phyloP scores from a whole-genome alignment of 2,329 filamentous ascomycete species.

The Fusarium buharicum region DNA sequence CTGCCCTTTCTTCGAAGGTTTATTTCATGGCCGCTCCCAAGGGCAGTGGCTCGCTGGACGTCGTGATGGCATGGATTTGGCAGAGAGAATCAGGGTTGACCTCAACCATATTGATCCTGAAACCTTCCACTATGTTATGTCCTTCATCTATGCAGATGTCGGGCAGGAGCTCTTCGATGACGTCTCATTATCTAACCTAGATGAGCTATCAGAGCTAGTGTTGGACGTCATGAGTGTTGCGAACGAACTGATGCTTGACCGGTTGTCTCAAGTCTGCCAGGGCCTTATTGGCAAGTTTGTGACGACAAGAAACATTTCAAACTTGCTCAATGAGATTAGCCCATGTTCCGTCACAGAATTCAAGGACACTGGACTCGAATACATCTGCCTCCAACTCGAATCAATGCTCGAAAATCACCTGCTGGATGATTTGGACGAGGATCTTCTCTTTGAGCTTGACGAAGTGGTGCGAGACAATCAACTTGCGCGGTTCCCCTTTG shows the following conservation, averaged over 20 bases:
- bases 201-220: constrained; percentile 88
- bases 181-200: constrained; percentile 74
- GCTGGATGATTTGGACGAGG: constrained; percentile 84
- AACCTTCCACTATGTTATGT: constrained; percentile 82
- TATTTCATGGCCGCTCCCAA: constrained; percentile 88
- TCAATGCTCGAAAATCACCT: constrained; percentile 90
- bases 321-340: constrained; percentile 85
- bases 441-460: constrained; percentile 84
- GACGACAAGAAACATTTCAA: constrained; percentile 86
- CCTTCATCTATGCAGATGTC: constrained; percentile 84
- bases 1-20: constrained; percentile 90
- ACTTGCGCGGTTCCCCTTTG: constrained; percentile 78
- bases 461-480: constrained; percentile 84
- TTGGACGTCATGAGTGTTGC: constrained; percentile 90
- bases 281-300: constrained; percentile 83
- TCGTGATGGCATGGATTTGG: constrained; percentile 55
- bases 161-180: constrained; percentile 85
- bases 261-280: constrained; percentile 90
- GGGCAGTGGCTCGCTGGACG: constrained; percentile 85
- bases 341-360: constrained; percentile 86
- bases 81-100: constrained; percentile 73
- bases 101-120: constrained; percentile 80
- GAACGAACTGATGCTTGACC: constrained; percentile 95
- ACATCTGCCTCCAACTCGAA: constrained; percentile 91
- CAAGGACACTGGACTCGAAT: constrained; percentile 88